A percentile compares a stretch with the other conserved stretches of the same genome.
phyloP scores from a whole-genome alignment of 768 basidiomycete species.

The Leccinellum albellum region DNA sequence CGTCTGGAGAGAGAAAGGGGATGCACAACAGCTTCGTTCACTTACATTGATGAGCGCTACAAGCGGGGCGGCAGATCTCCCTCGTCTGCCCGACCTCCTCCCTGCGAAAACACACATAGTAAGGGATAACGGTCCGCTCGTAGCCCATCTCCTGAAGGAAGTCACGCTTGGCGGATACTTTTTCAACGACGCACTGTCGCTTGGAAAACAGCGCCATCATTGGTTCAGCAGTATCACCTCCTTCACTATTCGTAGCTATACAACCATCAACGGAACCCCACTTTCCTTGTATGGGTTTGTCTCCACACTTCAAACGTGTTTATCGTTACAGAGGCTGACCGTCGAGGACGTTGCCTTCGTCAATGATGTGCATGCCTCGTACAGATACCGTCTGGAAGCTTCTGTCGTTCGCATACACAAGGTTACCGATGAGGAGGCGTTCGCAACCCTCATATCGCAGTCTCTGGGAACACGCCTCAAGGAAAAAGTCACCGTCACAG shows the following conservation, averaged over 20 bases:
- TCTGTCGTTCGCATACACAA: not conserved
- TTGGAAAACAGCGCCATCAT: not conserved
- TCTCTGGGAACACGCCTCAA: slow-evolving; percentile 1
- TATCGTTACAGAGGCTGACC: not conserved
- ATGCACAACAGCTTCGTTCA: not conserved
- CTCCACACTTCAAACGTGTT: not conserved
- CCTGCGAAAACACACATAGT: not conserved
- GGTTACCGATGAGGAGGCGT: not conserved
- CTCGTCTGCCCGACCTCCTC: not conserved
- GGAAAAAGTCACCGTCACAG: not conserved
- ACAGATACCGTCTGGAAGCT: slow-evolving; percentile 5
- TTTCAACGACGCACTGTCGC: not conserved
- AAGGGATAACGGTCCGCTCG: too few species aligned
- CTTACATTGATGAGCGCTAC: not conserved
- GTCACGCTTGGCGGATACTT: not conserved
- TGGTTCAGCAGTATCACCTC: slow-evolving; percentile 6
- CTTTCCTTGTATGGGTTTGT: slow-evolving; percentile 6
- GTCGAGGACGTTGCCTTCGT: slow-evolving; percentile 3
- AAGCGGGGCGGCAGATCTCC: not conserved
- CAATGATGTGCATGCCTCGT: slow-evolving; percentile 4
- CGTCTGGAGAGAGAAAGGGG: slow-evolving; percentile 6
- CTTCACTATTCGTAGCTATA: not conserved
- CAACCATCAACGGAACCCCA: not conserved
- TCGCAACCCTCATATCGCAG: slow-evolving; percentile 2
- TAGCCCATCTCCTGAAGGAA: not conserved